phyloP scores from a whole-genome alignment of 257 asterid species.

The Ophiorrhiza pumila region DNA sequence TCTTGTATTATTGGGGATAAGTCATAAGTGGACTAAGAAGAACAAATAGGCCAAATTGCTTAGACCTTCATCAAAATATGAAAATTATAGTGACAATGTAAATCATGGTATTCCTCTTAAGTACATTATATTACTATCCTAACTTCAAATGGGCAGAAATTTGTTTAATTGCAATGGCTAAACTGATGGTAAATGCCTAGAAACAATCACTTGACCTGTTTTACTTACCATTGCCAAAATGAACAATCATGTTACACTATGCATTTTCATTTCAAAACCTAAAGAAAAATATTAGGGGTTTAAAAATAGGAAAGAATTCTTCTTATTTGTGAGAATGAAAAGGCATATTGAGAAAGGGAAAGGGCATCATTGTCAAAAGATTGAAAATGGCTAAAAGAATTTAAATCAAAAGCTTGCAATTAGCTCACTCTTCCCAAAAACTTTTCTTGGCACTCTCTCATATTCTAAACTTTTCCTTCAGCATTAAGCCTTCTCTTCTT shows the following conservation, averaged over 20 bases:
- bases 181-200: too few relatives aligned
- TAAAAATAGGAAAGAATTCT: background rate
- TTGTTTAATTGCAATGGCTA: too few relatives aligned
- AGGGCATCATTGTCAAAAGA: conserved; percentile 40
- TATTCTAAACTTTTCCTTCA: conserved; percentile 48
- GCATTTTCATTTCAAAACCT: background rate
- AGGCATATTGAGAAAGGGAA: background rate
- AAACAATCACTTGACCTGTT: too few relatives aligned
- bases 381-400: conserved; percentile 19
- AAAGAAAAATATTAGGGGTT: background rate
- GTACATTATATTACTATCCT: too few relatives aligned
- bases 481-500: conserved; percentile 42
- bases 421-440: conserved; percentile 50
- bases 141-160: too few relatives aligned
- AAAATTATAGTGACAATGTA: too few relatives aligned
- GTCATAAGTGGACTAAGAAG: too few relatives aligned
- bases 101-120: too few relatives aligned
- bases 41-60: too few relatives aligned
- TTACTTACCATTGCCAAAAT: too few relatives aligned
- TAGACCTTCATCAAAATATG: too few relatives aligned
- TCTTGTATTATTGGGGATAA: too few relatives aligned
- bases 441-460: conserved; percentile 39
- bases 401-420: conserved; percentile 42
- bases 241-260: background rate
- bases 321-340: background rate